Conservation (phyloP, 257 asterid species). For the Striga asiatica region DNA sequence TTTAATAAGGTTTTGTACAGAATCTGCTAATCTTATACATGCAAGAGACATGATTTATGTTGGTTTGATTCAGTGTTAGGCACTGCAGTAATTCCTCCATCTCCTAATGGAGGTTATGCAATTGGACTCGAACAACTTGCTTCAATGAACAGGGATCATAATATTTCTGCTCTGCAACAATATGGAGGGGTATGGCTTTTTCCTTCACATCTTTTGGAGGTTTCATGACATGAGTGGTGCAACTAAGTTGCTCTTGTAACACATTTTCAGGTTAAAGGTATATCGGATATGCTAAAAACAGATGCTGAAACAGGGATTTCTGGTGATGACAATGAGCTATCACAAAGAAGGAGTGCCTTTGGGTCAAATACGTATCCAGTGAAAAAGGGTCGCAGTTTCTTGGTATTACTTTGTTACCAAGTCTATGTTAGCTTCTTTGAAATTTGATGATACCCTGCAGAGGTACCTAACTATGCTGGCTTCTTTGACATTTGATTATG, state of each 20-base stretch:
- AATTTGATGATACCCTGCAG: neutral
- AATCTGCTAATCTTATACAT: neutral
- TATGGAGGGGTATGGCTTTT: constrained; percentile 72
- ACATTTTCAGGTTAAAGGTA: constrained; percentile 54
- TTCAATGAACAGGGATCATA: constrained; percentile 65
- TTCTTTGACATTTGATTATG: constrained; percentile 3
- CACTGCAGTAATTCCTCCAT: constrained; percentile 49
- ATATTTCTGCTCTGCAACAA: constrained; percentile 56
- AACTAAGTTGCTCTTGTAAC: constrained; percentile 6
- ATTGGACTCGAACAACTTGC: constrained; percentile 67
- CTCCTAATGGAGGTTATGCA: constrained; percentile 49
- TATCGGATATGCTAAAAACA: constrained; percentile 57
- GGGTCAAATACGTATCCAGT: constrained; percentile 91
- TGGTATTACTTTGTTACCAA: constrained; percentile 39
- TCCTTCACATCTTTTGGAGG: neutral
- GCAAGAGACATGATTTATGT: constrained; percentile 13
- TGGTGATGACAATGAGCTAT: constrained; percentile 45
- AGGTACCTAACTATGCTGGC: constrained; percentile 3
- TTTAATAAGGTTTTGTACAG: neutral
- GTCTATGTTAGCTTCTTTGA: constrained; percentile 33
- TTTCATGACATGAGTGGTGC: neutral
- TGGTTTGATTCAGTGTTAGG: constrained; percentile 49
- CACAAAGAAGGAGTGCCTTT: constrained; percentile 43
- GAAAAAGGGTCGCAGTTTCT: constrained; percentile 73
- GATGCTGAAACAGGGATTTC: constrained; percentile 47